Percentiles rank a stretch among this genome's conserved stretches.
Evolutionary conservation across 2,329 filamentous ascomycete genomes (phyloP).

Genomic region (Aspergillus sp.): DNA sequence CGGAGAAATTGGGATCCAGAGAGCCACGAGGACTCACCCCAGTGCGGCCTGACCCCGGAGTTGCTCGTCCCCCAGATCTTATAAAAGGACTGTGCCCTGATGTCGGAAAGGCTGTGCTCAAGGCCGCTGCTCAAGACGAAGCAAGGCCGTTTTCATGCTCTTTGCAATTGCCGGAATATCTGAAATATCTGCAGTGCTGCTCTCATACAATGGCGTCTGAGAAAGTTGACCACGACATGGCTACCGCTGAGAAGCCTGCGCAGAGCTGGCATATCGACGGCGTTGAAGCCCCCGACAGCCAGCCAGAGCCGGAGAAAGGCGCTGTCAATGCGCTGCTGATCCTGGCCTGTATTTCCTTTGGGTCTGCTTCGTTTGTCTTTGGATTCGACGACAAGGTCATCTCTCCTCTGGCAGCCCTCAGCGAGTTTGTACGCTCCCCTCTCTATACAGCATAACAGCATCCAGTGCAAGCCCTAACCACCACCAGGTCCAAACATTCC

Average conservation of each 20-base stretch:
- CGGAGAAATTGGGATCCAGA: neutral
- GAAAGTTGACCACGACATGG: neutral
- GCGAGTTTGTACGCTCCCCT: constrained; percentile 25
- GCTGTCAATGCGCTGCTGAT: constrained; percentile 27
- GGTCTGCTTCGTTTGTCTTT: constrained; percentile 33
- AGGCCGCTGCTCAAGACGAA: no score
- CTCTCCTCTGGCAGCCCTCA: constrained; percentile 30
- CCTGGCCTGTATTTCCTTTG: constrained; percentile 28
- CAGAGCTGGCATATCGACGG: constrained; percentile 17
- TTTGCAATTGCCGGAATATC: no score
- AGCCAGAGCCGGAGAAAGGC: constrained; percentile 8
- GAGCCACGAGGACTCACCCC: no score
- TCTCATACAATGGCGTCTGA: neutral
- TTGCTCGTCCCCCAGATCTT: no score
- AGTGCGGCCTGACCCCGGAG: no score
- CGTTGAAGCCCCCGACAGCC: neutral
- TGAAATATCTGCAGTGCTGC: no score
- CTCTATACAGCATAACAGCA: neutral
- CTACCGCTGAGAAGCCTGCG: neutral
- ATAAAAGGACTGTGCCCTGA: no score
- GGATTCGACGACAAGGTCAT: constrained; percentile 36
- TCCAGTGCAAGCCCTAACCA: neutral
- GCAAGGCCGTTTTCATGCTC: no score
- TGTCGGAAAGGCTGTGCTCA: no score
- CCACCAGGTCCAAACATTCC: constrained; percentile 29